Evolutionary conservation across 495 filamentous ascomycete genomes (phyloP), one percentile per base, ranked within the genome.

Genomic region (Sporormia fimetaria): DNA sequence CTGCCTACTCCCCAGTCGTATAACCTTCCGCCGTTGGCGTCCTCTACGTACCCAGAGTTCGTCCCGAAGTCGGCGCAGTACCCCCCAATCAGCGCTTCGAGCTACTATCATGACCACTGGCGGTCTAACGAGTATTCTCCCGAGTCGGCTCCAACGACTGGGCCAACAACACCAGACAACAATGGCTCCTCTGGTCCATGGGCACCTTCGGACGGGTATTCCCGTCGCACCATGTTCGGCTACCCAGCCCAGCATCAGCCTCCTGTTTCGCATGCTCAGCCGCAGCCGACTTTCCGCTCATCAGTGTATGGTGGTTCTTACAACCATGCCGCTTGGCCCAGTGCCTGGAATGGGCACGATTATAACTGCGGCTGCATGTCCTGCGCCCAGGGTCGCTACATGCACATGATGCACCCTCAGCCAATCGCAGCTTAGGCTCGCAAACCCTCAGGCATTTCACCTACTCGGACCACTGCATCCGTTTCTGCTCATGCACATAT

Each of bases 361-460:
- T 68, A 70, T 21, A 81, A 78, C 14, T 90, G 82, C 57, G 69
- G 66, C 42, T 90, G 83, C 57, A 57, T 64, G 33, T 72, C 75
- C 38, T 88, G 83, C 59, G 61, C 65, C 7, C 77, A 73, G 44
- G 72, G 78, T 41, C 57, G 76, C 21, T 71, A n/a, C n/a, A n/a
- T n/a, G n/a, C n/a, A n/a, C n/a, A n/a, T n/a, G n/a, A n/a, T n/a
- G n/a, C n/a, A 47, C n/a, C 51, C 51, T 18, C 51, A 55, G 43
- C 66, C 82, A 16, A 76, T 80, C 16, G 71, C 70, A 47, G 76
- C 73, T 17, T 80, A 64, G 65, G 17, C n/a, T n/a, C n/a, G n/a
- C n/a, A n/a, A n/a, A n/a, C n/a, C n/a, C n/a, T n/a, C n/a, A n/a
- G n/a, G 24, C 33, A 9, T 28, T 38, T 35, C 15, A 15, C 16